These are phyloP conservation scores for Pterocarpus macrocarpus DNA, from an alignment of 306 rosid species.

Conservation along the genomic window DNA sequence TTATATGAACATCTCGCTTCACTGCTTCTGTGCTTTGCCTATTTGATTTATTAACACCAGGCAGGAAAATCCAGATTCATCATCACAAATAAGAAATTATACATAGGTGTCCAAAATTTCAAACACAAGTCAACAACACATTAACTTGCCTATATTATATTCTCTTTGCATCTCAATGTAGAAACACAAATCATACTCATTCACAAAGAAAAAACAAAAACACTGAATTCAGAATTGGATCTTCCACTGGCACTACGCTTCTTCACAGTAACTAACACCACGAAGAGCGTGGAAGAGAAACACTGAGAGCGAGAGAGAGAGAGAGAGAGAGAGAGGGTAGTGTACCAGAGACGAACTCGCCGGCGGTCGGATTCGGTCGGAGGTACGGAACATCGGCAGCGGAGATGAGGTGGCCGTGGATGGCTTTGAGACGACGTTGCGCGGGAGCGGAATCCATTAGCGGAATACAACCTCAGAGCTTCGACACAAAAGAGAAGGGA, in stretches of 20 bases:
- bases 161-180: neutral
- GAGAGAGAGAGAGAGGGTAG: slow-evolving; percentile 21
- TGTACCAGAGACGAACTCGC: slow-evolving; percentile 76
- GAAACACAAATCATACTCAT: slow-evolving; percentile 1
- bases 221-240: neutral
- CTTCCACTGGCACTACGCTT: neutral
- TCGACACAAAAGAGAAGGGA: neutral
- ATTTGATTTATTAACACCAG: neutral
- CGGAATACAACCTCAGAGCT: neutral
- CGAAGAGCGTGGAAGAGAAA: neutral
- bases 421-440: slow-evolving; percentile 79
- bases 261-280: neutral
- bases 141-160: neutral
- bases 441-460: slow-evolving; percentile 70
- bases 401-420: slow-evolving; percentile 67
- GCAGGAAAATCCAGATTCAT: neutral
- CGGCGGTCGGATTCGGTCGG: slow-evolving; percentile 69
- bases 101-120: neutral
- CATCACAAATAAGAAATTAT: slow-evolving; percentile 3
- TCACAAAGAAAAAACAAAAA: neutral
- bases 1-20: neutral
- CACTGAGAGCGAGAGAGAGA: neutral
- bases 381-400: slow-evolving; percentile 58
- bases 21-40: neutral
- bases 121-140: neutral